Evolutionary conservation across 768 basidiomycete species (phyloP).

Genomic region (Rubroboletus satanas): DNA sequence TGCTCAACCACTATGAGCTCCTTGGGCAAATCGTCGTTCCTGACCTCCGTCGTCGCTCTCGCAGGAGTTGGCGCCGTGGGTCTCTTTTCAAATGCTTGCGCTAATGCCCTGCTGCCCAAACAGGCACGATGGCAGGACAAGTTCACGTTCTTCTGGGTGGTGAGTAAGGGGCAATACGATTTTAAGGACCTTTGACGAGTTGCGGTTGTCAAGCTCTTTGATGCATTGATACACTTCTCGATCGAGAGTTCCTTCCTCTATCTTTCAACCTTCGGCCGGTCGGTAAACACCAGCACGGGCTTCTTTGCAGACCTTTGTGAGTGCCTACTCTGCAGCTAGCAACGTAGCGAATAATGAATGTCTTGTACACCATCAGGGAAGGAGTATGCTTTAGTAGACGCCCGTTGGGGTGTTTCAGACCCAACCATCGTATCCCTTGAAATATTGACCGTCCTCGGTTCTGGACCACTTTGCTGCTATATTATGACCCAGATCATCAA

Average conservation of each 20-base stretch:
- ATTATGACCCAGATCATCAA: slow-evolving; percentile 62
- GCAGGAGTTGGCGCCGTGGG: slow-evolving; percentile 53
- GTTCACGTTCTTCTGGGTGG: slow-evolving; percentile 77
- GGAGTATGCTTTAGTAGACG: slow-evolving; percentile 77
- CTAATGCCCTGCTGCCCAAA: slow-evolving; percentile 58
- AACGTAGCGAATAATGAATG: not conserved
- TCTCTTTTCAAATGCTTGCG: slow-evolving; percentile 47
- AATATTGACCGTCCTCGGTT: slow-evolving; percentile 72
- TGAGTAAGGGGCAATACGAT: slow-evolving; percentile 31
- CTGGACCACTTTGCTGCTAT: slow-evolving; percentile 70
- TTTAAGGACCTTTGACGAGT: not conserved
- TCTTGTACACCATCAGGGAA: slow-evolving; percentile 48
- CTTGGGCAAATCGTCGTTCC: slow-evolving; percentile 41
- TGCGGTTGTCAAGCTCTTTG: slow-evolving; percentile 54
- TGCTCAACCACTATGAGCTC: slow-evolving; percentile 16
- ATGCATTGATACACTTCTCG: slow-evolving; percentile 73
- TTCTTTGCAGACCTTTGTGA: slow-evolving; percentile 72
- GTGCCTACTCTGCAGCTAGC: slow-evolving; percentile 20
- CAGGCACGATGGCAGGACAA: slow-evolving; percentile 60
- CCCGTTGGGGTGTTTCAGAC: slow-evolving; percentile 78
- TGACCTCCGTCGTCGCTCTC: slow-evolving; percentile 62
- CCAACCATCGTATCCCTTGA: slow-evolving; percentile 80
- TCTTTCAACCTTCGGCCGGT: slow-evolving; percentile 68
- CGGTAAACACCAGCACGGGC: slow-evolving; percentile 66
- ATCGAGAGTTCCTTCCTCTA: slow-evolving; percentile 82